Evolutionary conservation across 1,139 yeast genomes (phyloP), one percentile per base, ranked within the genome.

Genomic region (Suhomyces bokatorum): DNA sequence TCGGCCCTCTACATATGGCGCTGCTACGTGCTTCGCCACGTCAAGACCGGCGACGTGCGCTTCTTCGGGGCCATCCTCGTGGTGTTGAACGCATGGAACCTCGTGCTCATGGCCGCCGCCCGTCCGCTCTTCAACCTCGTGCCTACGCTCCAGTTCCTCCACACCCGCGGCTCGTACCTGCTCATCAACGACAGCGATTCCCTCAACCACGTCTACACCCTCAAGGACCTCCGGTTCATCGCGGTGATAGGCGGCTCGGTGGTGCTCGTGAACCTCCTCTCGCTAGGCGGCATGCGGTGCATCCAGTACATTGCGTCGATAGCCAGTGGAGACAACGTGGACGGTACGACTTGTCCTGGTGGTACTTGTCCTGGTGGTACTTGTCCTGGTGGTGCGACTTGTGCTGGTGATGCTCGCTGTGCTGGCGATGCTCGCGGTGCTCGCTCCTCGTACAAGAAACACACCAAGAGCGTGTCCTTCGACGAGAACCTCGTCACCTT

Each of bases 401-500:
- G 17, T 17, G 17, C 5, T 17, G 17, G 17, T 17, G 17, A 17
- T 4, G 17, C 5, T 17, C 5, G 17, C 17, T 3, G 17, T 17
- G 17, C 5, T 17, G 5, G 17, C 17, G 17, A 5, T 17, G 17
- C 17, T 17, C 17, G 17, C 17, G 17, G 17, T 17, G 17, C 17
- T 4, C 17, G 32, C 42, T 32, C 37, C 41, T 9, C 38, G 43
- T 7, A 20, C 13, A 47, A 43, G 33, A 40, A 29, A 9, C 51
- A 49, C 40, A 41, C 40, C 32, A 58, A 58, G 43, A 46, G 50
- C 5, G 62, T 59, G 4, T 50, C 56, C 15, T 59, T 58, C 46
- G 54, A 56, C 37, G 54, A 51, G 26, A 51, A 51, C 17, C 40
- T 54, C n/a, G 43, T 50, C 15, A 54, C 58, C 5, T 52, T 45